Percentiles rank a stretch among this genome's conserved stretches.
phyloP scores from a whole-genome alignment of 495 filamentous ascomycete genomes.

The Penicillium roqueforti region DNA sequence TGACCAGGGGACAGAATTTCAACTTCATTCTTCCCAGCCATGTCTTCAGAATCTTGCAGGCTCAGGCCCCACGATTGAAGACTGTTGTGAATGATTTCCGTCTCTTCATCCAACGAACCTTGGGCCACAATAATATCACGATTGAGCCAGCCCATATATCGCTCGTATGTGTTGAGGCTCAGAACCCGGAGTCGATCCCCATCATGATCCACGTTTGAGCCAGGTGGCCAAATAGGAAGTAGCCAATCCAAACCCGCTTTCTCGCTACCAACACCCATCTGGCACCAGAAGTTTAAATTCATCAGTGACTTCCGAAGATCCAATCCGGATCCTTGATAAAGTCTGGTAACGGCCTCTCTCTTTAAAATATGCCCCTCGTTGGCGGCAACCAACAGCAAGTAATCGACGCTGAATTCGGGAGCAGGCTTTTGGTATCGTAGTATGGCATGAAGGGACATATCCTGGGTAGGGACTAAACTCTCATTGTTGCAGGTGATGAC shows the following conservation, averaged over 20 bases:
- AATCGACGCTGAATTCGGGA: constrained; percentile 66
- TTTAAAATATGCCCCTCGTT: constrained; percentile 83
- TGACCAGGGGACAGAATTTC: constrained; percentile 10
- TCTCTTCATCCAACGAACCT: constrained; percentile 19
- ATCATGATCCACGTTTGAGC: constrained; percentile 60
- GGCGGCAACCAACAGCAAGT: constrained; percentile 77
- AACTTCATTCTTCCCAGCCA: constrained; percentile 12
- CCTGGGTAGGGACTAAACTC: constrained; percentile 62
- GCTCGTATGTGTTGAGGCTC: constrained; percentile 73
- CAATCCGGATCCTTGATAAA: constrained; percentile 61
- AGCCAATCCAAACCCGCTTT: constrained; percentile 91
- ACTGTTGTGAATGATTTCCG: constrained; percentile 32
- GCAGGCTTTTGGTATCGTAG: constrained; percentile 74
- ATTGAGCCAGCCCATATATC: constrained; percentile 73
- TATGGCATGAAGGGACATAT: constrained; percentile 74
- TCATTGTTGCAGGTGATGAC: constrained; percentile 96
- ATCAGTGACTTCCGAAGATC: constrained; percentile 81
- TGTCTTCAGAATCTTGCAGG: constrained; percentile 33
- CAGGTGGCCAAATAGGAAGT: constrained; percentile 65
- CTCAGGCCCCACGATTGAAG: constrained; percentile 40
- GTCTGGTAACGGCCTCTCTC: constrained; percentile 58
- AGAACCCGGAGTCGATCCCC: constrained; percentile 70
- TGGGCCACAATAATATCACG: constrained; percentile 46
- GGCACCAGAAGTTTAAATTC: constrained; percentile 94
- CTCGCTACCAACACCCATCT: constrained; percentile 87